Evolutionary conservation across 768 basidiomycete species (phyloP).

Genomic region (Mycena metata): DNA sequence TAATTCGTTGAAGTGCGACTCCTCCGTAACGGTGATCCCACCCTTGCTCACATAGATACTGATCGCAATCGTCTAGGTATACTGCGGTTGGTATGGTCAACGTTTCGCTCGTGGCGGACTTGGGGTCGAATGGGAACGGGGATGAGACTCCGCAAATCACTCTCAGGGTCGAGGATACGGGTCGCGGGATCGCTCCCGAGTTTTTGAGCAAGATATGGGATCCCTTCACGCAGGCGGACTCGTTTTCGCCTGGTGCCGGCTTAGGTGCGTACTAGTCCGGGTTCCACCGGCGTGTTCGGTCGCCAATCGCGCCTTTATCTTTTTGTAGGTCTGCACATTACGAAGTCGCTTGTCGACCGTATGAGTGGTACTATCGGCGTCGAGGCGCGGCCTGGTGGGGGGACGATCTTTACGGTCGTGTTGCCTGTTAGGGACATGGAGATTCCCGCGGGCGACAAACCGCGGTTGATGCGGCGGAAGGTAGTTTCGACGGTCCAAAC

Average conservation of each 20-base stretch:
- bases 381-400: constrained; percentile 12
- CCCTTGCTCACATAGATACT: not conserved
- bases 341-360: constrained; percentile 26
- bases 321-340: constrained; percentile 28
- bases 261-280: no score
- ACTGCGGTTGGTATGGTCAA: constrained; percentile 20
- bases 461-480: not conserved
- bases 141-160: constrained; percentile 3
- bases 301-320: not conserved
- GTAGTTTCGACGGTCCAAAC: constrained; percentile 5
- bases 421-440: constrained; percentile 20
- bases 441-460: not conserved
- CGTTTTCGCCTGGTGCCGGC: constrained; percentile 9
- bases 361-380: constrained; percentile 30
- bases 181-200: constrained; percentile 23
- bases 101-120: constrained; percentile 20
- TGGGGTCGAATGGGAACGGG: not conserved
- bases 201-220: constrained; percentile 26
- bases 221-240: constrained; percentile 30
- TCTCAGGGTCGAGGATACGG: constrained; percentile 22
- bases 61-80: constrained; percentile 7
- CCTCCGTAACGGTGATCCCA: not conserved
- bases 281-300: not conserved
- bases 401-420: constrained; percentile 23
- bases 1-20: constrained; percentile 23